Evolutionary conservation across 1,284 basidiomycete genomes (phyloP).

Genomic region (Irpex lacteus): DNA sequence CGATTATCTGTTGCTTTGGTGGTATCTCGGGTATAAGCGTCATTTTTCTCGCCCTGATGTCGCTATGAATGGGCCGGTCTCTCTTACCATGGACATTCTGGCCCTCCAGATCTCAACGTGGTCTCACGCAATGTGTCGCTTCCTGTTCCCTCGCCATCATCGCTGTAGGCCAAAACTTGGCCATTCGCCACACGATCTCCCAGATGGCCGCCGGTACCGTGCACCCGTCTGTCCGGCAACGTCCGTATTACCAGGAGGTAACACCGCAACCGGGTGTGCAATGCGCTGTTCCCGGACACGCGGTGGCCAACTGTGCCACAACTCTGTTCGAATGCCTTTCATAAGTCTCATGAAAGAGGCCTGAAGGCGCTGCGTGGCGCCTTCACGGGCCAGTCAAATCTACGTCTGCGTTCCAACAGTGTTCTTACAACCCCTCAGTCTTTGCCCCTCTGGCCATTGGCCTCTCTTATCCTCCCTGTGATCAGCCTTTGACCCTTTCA

Average conservation of each 20-base stretch:
- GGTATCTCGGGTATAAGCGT: not conserved
- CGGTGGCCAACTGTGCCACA: constrained; percentile 12
- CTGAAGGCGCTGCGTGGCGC: constrained; percentile 12
- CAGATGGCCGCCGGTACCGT: constrained; percentile 9
- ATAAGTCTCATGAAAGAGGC: constrained; percentile 9
- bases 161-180: not conserved
- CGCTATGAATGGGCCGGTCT: not conserved
- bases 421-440: not conserved
- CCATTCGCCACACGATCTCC: not conserved
- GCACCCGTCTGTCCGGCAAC: constrained; percentile 13
- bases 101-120: not conserved
- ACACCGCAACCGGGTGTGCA: constrained; percentile 11
- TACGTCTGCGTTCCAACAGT: constrained; percentile 1
- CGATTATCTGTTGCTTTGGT: constrained; percentile 13
- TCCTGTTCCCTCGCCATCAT: not conserved
- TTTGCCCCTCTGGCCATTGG: not conserved
- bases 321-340: constrained; percentile 8
- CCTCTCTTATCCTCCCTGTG: constrained; percentile 6
- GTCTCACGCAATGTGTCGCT: not conserved
- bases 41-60: not conserved
- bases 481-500: not conserved
- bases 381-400: constrained; percentile 9
- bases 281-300: constrained; percentile 13
- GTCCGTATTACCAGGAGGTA: constrained; percentile 6
- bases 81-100: not conserved